Evolutionary conservation across 345 rosid genomes (phyloP).

Genomic region (Dipteronia dyeriana): DNA sequence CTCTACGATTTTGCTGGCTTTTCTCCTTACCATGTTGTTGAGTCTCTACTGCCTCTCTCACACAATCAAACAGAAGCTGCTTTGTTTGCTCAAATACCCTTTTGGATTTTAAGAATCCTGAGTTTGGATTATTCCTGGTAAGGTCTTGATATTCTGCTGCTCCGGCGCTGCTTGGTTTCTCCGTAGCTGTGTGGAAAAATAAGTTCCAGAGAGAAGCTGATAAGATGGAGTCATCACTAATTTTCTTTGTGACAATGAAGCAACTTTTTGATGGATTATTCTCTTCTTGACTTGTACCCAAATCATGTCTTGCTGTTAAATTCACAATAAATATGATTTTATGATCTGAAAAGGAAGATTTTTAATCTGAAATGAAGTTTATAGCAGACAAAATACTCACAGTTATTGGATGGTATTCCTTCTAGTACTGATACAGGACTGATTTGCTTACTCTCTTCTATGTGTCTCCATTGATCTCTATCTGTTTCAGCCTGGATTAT

Average conservation of each 20-base stretch:
- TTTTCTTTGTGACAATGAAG: conserved; percentile 17
- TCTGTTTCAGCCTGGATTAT: conserved; percentile 30
- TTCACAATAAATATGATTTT: not conserved
- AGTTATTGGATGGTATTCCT: conserved; percentile 16
- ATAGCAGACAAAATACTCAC: conserved; percentile 16
- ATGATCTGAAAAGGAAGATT: not conserved
- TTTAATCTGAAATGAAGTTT: not conserved
- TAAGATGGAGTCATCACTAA: conserved; percentile 34
- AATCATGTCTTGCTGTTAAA: conserved; percentile 10
- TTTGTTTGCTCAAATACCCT: conserved; percentile 39
- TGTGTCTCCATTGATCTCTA: conserved; percentile 19
- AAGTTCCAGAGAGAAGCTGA: conserved; percentile 44
- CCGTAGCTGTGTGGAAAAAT: conserved; percentile 24
- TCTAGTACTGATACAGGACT: conserved; percentile 35
- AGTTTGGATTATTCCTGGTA: conserved; percentile 15
- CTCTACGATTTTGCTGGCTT: conserved; percentile 9
- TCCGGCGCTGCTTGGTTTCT: conserved; percentile 19
- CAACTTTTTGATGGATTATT: conserved; percentile 22
- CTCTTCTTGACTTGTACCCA: conserved; percentile 11
- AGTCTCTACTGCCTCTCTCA: conserved; percentile 41
- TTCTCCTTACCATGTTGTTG: conserved; percentile 22
- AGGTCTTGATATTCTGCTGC: conserved; percentile 23
- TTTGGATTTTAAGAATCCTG: conserved; percentile 28
- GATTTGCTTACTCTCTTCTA: conserved; percentile 24
- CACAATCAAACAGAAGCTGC: conserved; percentile 53